These are phyloP conservation scores for Zymoseptoria brevis DNA, from an alignment of 2,329 filamentous ascomycete genomes.

Conservation along the genomic window DNA sequence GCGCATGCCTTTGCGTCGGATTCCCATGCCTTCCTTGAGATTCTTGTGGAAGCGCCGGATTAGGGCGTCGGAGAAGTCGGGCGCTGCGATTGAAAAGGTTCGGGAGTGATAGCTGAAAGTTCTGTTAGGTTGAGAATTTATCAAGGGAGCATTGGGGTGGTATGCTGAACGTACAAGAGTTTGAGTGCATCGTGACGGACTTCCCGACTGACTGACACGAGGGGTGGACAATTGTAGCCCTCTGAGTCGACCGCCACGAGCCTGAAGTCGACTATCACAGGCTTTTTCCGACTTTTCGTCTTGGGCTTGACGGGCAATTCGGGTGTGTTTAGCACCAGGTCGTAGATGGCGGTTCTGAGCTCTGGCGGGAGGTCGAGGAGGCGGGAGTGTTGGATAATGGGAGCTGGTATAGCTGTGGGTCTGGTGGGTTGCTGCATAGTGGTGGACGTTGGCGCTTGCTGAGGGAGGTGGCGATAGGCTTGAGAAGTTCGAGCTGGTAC, in stretches of 20 bases:
- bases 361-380: neutral
- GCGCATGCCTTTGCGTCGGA: neutral
- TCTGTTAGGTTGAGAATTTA: neutral
- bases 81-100: neutral
- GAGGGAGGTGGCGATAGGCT: neutral
- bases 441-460: neutral
- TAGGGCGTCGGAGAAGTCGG: neutral
- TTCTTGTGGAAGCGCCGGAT: neutral
- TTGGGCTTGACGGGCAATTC: too few relatives aligned
- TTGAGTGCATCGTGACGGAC: neutral
- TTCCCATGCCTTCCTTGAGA: neutral
- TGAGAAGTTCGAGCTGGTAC: neutral
- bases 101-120: neutral
- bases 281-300: too few relatives aligned
- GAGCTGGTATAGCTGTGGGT: neutral
- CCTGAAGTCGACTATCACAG: too few relatives aligned
- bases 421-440: neutral
- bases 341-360: neutral
- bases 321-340: neutral
- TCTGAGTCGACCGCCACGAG: neutral
- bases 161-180: neutral
- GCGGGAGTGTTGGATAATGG: neutral
- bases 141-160: too few relatives aligned
- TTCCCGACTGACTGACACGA: neutral
- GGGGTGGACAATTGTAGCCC: neutral